Base-by-base conservation (phyloP, 768 basidiomycete species). In the Dioszegia crocea region DNA sequence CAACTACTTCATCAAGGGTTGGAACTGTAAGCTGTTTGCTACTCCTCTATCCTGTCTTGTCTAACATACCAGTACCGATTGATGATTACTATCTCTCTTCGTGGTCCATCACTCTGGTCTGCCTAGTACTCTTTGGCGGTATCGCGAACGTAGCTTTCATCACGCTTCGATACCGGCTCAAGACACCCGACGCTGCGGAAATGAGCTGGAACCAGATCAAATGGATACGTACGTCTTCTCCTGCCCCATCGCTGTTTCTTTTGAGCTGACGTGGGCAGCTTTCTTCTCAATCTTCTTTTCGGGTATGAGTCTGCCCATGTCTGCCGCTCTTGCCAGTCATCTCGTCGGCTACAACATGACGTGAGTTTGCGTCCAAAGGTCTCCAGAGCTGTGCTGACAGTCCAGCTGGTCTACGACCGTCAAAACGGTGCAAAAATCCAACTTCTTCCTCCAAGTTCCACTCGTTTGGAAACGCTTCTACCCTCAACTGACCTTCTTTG, bases 371-470 rank as follows among this genome's bases (percentile, higher is more conserved):
- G 16, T 1, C 33, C 19, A 36, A 17, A 12, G 30, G 23, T 10
- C 3, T 4, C 33, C 4, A 14, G 26, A n/a, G 2, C 26, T 9
- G n/a, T 16, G 17, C 51, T 53, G 51, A 53, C 26, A 27, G 11
- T 9, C n/a, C 26, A 53, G 51, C 1, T 73, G 71, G 71, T 67
- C 84, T 23, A 84, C 87, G 4, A 89, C 88, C 3, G 83, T 83
- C 66, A 91, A 91, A 83, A 88, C 89, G 76, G 88, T 92, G 39
- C 86, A 91, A 76, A 82, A 84, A 47, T 88, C 87, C 4, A 92
- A 91, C 73, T 91, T 94, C 80, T 91, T 88, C 83, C 83, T 87
- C 56, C 91, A 94, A 75, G 84, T 91, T 12, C 91, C 91, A 1
- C 83, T 84, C 57, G 91, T 93, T 71, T 79, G 86, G 70, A 84